phyloP scores from a whole-genome alignment of 176 grass and related monocot species.

The Eremochloa ophiuroides region DNA sequence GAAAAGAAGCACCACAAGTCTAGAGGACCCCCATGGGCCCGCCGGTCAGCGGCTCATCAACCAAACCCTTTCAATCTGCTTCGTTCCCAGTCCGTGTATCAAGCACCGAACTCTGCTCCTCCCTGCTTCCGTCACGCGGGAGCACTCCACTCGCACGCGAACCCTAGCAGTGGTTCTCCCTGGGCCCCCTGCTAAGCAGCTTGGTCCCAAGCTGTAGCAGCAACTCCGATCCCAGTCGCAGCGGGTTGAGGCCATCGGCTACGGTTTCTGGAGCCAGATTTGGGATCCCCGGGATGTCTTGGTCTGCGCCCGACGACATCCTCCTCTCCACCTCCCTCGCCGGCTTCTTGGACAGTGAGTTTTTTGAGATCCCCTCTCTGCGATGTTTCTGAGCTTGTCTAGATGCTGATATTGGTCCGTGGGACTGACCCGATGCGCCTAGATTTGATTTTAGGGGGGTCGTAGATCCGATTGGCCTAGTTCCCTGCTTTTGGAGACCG shows the following conservation, averaged over 20 bases:
- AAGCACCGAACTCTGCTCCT: background rate
- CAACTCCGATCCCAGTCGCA: background rate
- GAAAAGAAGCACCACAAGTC: too few species aligned
- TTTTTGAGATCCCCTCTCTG: background rate
- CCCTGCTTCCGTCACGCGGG: background rate
- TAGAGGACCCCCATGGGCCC: too few species aligned
- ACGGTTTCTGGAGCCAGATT: conserved; percentile 19
- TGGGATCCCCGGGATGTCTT: conserved; percentile 36
- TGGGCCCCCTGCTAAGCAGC: background rate
- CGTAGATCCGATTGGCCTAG: conserved; percentile 17
- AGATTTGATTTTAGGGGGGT: conserved; percentile 24
- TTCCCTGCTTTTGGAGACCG: background rate
- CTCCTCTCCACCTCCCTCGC: conserved; percentile 51
- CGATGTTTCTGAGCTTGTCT: background rate
- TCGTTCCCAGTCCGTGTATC: background rate
- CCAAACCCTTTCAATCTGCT: background rate
- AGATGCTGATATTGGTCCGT: background rate
- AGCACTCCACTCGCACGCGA: too few species aligned
- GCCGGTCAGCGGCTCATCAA: too few species aligned
- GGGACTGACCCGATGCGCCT: background rate
- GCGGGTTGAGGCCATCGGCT: background rate
- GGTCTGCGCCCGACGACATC: conserved; percentile 48
- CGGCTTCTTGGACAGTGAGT: conserved; percentile 54
- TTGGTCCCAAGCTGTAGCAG: background rate
- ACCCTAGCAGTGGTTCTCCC: conserved; percentile 17